Evolutionary conservation across 2,329 filamentous ascomycete genomes (phyloP), one percentile per base, ranked within the genome.

Genomic region (Emergomyces pasteurianus): DNA sequence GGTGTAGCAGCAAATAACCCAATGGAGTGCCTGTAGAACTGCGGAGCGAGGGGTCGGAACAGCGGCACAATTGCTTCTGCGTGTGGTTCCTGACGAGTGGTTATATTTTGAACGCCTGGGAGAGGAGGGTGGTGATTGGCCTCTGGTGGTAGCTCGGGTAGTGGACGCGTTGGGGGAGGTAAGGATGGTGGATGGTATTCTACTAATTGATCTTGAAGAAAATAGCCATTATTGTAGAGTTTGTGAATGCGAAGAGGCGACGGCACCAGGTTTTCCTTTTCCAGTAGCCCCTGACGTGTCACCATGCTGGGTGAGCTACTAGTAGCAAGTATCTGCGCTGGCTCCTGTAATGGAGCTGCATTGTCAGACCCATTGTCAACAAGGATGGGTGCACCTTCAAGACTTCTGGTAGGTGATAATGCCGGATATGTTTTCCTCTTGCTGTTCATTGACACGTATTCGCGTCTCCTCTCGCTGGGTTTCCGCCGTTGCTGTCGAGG

Each of bases 241-340:
- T 71, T 72, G 23, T 62, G 63, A 7, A 73, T 62, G 6, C 63
- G 62, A 14, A 73, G 64, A 1, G 71, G 71, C 18, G 64, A 62
- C 1, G 71, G 71, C 42, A 69, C 61, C 21, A 71, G 63, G 2
- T 62, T 26, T 46, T 16, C 34, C 6, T 52, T 61, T 16, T 52
- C 38, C 12, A 10, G 8, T 26, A 9, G 38, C 14, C n/a, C 54
- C 36, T 42, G 36, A 43, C 38, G 54, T 43, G 54, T 14, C 54
- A 21, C 10, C 23, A 12, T 46, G n/a, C 12, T 21, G 12, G 53
- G 18, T 14, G 36, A 21, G 54, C 21, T 31, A 16, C 5, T 18
- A 10, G 49, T n/a, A 18, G 49, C 16, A 31, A 26, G 10, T 36
- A 23, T 10, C 40, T 57, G 36, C 26, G 54, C 36, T 57, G 54